Conservation (phyloP, 2,329 filamentous ascomycete species). For the Zymoseptoria brevis region DNA sequence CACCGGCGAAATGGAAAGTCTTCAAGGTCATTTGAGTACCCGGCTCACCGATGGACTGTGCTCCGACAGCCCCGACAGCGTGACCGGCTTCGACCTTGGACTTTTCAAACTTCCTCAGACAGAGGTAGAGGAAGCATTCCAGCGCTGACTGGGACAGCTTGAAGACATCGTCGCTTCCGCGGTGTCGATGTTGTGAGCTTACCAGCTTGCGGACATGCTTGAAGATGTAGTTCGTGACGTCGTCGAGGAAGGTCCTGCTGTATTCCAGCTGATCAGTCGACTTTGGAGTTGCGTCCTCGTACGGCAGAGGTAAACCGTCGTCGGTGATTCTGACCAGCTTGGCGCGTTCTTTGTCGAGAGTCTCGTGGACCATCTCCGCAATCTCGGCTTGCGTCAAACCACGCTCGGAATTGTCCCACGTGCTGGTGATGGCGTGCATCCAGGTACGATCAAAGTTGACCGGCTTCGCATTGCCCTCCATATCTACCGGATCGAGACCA, state of each 20-base stretch:
- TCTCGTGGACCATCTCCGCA: conserved; percentile 55
- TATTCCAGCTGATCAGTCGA: conserved; percentile 53
- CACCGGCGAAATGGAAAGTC: conserved; percentile 99
- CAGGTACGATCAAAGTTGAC: conserved; percentile 90
- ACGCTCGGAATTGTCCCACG: conserved; percentile 68
- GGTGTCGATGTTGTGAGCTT: conserved; percentile 19
- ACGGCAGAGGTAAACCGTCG: conserved; percentile 45
- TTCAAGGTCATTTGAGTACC: conserved; percentile 99
- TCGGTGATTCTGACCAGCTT: conserved; percentile 43
- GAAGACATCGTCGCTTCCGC: conserved; percentile 53
- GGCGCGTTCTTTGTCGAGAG: conserved; percentile 59
- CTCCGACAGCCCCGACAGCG: conserved; percentile 90
- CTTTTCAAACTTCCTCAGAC: conserved; percentile 81
- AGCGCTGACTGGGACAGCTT: conserved; percentile 70
- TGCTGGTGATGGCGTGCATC: conserved; percentile 67
- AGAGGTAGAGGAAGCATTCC: conserved; percentile 67
- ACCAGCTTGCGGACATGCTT: conserved; percentile 24
- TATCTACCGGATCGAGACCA: conserved; percentile 89
- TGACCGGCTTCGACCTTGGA: conserved; percentile 91
- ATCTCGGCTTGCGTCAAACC: conserved; percentile 71
- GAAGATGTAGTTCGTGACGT: conserved; percentile 63
- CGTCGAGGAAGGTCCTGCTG: conserved; percentile 70
- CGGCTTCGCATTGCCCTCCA: conserved; percentile 89
- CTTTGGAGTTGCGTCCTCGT: conserved; percentile 47
- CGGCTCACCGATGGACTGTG: conserved; percentile 95